A percentile compares a stretch with the other conserved stretches of the same genome.
phyloP scores from a whole-genome alignment of 352 stramenopile genomes.

The Phytophthora lateralis region DNA sequence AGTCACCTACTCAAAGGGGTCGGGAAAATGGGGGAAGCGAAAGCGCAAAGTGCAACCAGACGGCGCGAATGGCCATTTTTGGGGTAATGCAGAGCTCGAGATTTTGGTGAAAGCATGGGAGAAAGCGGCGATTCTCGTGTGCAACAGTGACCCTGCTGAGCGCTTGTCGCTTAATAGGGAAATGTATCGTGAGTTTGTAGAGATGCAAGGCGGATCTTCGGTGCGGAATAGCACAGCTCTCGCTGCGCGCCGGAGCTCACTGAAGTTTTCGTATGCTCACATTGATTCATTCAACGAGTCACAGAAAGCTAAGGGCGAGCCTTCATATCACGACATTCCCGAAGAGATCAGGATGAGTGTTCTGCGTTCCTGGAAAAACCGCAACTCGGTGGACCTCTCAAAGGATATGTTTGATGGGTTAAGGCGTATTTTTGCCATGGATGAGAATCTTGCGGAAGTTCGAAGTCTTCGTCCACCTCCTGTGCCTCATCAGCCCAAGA shows the following conservation, averaged over 20 bases:
- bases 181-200: conserved; percentile 44
- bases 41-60: conserved; percentile 33
- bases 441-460: conserved; percentile 30
- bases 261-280: conserved; percentile 44
- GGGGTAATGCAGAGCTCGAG: conserved; percentile 40
- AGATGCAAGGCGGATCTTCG: conserved; percentile 38
- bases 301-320: conserved; percentile 36
- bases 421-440: conserved; percentile 38
- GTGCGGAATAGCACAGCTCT: conserved; percentile 39
- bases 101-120: conserved; percentile 46
- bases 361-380: conserved; percentile 47
- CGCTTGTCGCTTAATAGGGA: conserved; percentile 39
- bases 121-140: conserved; percentile 35
- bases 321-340: conserved; percentile 33
- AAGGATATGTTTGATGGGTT: conserved; percentile 42
- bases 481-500: conserved; percentile 16
- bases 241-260: conserved; percentile 40
- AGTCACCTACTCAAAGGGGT: neutral
- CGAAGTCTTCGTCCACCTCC: conserved; percentile 28
- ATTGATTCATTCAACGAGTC: conserved; percentile 43
- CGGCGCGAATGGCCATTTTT: conserved; percentile 31
- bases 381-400: conserved; percentile 45
- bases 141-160: conserved; percentile 23
- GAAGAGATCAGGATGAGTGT: conserved; percentile 30
- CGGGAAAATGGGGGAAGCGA: conserved; percentile 11